Percentiles rank a stretch among this genome's conserved stretches.
Evolutionary conservation across 2,329 filamentous ascomycete species (phyloP).

Genomic region (Sclerotinia borealis): DNA sequence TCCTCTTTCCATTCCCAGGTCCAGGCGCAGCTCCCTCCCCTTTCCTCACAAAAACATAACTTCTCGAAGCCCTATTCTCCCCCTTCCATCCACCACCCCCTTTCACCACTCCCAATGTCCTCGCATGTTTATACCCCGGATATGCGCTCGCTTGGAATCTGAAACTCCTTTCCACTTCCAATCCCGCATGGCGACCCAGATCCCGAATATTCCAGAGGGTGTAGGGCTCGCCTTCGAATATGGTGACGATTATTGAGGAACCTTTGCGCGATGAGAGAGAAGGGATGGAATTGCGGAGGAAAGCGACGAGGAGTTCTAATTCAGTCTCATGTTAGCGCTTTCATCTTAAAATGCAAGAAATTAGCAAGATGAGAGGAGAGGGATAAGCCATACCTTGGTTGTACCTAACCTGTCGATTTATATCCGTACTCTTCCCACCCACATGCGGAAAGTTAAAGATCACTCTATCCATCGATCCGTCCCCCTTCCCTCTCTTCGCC

Average conservation of each 20-base stretch:
- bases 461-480: constrained; percentile 62
- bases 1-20: constrained; percentile 31
- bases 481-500: constrained; percentile 24
- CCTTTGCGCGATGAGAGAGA: constrained; percentile 44
- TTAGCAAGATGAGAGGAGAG: not conserved
- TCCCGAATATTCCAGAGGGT: constrained; percentile 93
- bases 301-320: constrained; percentile 59
- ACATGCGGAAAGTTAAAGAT: constrained; percentile 98
- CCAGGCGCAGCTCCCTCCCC: constrained; percentile 39
- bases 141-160: constrained; percentile 61
- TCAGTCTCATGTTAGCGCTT: not conserved
- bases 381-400: constrained; percentile 55
- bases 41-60: constrained; percentile 57
- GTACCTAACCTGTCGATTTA: constrained; percentile 87
- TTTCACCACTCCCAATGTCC: constrained; percentile 62
- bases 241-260: constrained; percentile 66
- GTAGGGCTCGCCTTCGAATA: constrained; percentile 93
- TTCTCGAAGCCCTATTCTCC: constrained; percentile 48
- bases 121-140: constrained; percentile 66
- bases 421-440: constrained; percentile 84
- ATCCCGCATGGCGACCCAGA: constrained; percentile 69
- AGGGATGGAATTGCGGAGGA: constrained; percentile 52
- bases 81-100: constrained; percentile 45
- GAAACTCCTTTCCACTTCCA: constrained; percentile 66
- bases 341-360: not conserved